These are phyloP conservation scores for Lipomyces orientalis DNA, from an alignment of 805 yeast genomes.

Conservation along the genomic window DNA sequence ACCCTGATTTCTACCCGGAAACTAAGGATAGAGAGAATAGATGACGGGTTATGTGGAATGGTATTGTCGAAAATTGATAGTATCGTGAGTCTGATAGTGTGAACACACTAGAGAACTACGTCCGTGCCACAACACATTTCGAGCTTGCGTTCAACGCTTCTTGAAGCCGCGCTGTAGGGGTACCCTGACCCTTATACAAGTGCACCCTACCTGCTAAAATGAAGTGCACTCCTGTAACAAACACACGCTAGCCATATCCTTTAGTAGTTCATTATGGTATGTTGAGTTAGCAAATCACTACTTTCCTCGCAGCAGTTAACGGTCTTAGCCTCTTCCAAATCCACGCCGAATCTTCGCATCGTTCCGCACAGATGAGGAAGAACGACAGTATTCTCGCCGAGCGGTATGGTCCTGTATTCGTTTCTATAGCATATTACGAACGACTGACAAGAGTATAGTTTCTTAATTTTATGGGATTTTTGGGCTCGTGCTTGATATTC, in stretches of 20 bases:
- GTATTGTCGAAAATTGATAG: not conserved
- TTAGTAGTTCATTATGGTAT: not conserved
- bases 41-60: not conserved
- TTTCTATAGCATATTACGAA: not conserved
- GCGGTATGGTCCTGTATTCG: conserved; percentile 54
- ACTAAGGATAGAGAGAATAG: not conserved
- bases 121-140: not conserved
- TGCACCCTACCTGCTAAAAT: too few species aligned
- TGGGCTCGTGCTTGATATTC: conserved; percentile 80
- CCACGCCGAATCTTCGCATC: conserved; percentile 79
- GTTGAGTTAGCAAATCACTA: not conserved
- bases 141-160: not conserved
- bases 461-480: conserved; percentile 76
- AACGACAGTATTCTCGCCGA: conserved; percentile 70
- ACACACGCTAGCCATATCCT: too few species aligned
- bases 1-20: not conserved
- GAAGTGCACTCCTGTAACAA: too few species aligned
- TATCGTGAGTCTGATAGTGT: not conserved
- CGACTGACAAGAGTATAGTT: conserved; percentile 46
- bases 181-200: not conserved
- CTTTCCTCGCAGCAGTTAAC: not conserved
- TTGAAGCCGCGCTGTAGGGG: not conserved
- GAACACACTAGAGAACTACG: not conserved
- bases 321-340: conserved; percentile 64
- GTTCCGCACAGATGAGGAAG: conserved; percentile 86